Conservation (phyloP, 2,329 filamentous ascomycete genomes). For the Aspergillus piperis region DNA sequence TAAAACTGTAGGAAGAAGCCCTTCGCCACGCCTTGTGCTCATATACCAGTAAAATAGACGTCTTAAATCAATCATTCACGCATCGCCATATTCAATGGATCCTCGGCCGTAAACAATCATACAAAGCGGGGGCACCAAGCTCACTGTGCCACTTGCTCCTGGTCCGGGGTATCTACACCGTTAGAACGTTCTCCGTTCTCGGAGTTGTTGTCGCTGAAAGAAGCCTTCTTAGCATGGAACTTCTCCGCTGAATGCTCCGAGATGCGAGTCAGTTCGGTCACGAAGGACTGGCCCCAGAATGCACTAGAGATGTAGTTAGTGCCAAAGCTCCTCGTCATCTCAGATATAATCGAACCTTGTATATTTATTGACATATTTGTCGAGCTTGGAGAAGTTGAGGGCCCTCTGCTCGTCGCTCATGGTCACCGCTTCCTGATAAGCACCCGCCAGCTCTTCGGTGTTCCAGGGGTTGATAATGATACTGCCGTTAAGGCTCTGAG, state of each 20-base stretch:
- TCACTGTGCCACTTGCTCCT: constrained; percentile 8
- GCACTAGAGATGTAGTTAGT: constrained; percentile 55
- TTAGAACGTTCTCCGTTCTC: constrained; percentile 20
- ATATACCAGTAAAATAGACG: constrained; percentile 20
- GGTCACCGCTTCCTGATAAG: constrained; percentile 93
- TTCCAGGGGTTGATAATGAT: constrained; percentile 99
- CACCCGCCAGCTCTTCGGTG: constrained; percentile 88
- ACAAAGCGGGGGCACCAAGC: not conserved
- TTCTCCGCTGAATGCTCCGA: constrained; percentile 46
- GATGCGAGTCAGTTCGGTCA: constrained; percentile 72
- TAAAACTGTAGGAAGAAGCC: constrained; percentile 1
- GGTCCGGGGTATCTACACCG: constrained; percentile 15
- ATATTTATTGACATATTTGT: constrained; percentile 96
- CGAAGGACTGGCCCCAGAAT: constrained; percentile 95
- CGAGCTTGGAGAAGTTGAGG: constrained; percentile 85
- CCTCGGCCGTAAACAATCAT: not conserved
- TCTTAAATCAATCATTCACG: constrained; percentile 25
- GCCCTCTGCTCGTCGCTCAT: constrained; percentile 88
- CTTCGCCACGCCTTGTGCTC: constrained; percentile 30
- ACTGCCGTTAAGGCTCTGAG: constrained; percentile 89
- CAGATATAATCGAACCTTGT: constrained; percentile 62
- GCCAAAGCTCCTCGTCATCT: not conserved
- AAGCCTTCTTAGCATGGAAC: constrained; percentile 36
- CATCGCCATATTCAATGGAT: not conserved
- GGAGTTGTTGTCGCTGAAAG: constrained; percentile 5